These are phyloP conservation scores for Neofusicoccum cordaticola DNA, from an alignment of 2,329 filamentous ascomycete species.

Conservation along the genomic window DNA sequence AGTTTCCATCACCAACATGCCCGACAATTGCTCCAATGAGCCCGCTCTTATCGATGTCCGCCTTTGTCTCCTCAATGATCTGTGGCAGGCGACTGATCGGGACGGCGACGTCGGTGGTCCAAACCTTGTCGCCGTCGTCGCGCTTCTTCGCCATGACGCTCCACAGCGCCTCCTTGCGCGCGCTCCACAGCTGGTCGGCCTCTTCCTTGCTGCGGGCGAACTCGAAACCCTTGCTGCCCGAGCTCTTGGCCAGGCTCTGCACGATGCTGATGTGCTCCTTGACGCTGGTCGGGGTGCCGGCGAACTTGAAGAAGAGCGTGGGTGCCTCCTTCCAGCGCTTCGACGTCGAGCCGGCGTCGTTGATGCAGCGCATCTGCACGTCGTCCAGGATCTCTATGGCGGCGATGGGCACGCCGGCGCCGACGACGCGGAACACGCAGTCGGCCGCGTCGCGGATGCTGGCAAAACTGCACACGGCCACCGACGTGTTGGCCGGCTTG, in stretches of 20 bases:
- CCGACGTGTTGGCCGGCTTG: slow-evolving; percentile 73
- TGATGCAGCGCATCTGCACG: slow-evolving; percentile 77
- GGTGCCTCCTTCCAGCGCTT: slow-evolving; percentile 67
- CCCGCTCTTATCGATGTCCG: slow-evolving; percentile 61
- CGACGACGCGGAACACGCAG: slow-evolving; percentile 78
- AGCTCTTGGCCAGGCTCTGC: slow-evolving; percentile 55
- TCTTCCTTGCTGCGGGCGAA: slow-evolving; percentile 65
- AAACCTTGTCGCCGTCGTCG: slow-evolving; percentile 58
- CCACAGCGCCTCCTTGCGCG: slow-evolving; percentile 72
- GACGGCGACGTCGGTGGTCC: slow-evolving; percentile 80
- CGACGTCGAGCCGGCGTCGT: slow-evolving; percentile 61
- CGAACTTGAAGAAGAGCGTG: slow-evolving; percentile 75
- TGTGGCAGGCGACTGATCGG: slow-evolving; percentile 69
- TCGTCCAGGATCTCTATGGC: slow-evolving; percentile 94
- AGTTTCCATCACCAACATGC: slow-evolving; percentile 73
- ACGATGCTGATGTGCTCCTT: slow-evolving; percentile 76
- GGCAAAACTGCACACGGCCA: slow-evolving; percentile 69
- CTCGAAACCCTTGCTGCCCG: slow-evolving; percentile 66
- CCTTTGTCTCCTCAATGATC: slow-evolving; percentile 74
- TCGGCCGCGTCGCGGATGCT: slow-evolving; percentile 69
- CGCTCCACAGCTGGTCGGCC: slow-evolving; percentile 69
- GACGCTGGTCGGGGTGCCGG: slow-evolving; percentile 64
- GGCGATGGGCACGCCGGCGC: slow-evolving; percentile 76
- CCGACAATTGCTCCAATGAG: slow-evolving; percentile 66
- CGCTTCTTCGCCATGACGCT: slow-evolving; percentile 65